Conservation (phyloP, 352 stramenopile genomes). For the Labyrinthula sp. region DNA sequence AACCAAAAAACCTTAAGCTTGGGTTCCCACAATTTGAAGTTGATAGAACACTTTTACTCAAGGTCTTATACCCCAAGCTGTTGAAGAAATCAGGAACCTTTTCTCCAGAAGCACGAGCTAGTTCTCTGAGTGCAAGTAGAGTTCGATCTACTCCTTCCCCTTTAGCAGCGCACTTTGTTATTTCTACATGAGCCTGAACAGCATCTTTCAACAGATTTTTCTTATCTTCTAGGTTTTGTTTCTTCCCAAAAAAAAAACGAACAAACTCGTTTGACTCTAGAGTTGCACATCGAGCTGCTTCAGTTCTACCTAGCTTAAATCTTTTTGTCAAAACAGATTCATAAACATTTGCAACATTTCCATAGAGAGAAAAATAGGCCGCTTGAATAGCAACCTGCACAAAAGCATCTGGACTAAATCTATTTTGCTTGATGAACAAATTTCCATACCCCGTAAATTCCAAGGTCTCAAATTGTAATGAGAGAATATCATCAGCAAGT, state of each 20-base stretch:
- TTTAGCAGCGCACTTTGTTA: conserved; percentile 58
- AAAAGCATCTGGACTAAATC: conserved; percentile 75
- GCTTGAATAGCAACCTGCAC: conserved; percentile 80
- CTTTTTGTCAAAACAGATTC: conserved; percentile 80
- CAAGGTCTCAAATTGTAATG: conserved; percentile 71
- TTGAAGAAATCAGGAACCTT: conserved; percentile 52
- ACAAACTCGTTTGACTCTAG: conserved; percentile 61
- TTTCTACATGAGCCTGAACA: conserved; percentile 56
- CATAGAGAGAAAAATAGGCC: conserved; percentile 72
- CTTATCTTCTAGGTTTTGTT: conserved; percentile 30
- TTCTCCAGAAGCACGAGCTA: conserved; percentile 42
- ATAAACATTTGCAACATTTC: conserved; percentile 60
- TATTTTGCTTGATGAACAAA: conserved; percentile 62
- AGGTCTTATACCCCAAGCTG: conserved; percentile 55
- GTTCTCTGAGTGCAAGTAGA: conserved; percentile 66
- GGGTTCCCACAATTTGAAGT: conserved; percentile 89
- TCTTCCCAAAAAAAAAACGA: conserved; percentile 58
- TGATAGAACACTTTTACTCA: conserved; percentile 79
- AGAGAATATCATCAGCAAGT: conserved; percentile 72
- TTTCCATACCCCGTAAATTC: conserved; percentile 68
- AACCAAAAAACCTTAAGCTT: conserved; percentile 70
- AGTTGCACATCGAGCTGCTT: conserved; percentile 72
- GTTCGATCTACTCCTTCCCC: conserved; percentile 76
- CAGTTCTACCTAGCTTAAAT: conserved; percentile 76
- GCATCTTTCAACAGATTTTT: conserved; percentile 42